Evolutionary conservation across 768 basidiomycete genomes (phyloP).

Genomic region (Lyophyllum shimeji): DNA sequence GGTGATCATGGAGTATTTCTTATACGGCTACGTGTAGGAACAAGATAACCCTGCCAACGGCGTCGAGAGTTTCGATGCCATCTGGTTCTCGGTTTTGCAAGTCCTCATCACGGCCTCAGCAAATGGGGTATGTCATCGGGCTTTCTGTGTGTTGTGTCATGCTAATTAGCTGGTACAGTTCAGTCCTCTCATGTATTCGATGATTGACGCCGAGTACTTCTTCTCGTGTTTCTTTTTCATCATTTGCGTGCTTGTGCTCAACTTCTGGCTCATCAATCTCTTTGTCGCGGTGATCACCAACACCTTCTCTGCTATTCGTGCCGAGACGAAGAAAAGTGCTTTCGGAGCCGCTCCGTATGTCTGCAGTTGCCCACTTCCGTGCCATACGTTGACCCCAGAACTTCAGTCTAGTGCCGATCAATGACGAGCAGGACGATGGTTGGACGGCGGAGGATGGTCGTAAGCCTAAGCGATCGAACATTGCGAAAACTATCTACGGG

Average conservation of each 20-base stretch:
- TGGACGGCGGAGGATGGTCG: slow-evolving; percentile 52
- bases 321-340: slow-evolving; percentile 86
- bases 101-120: slow-evolving; percentile 82
- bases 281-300: slow-evolving; percentile 96
- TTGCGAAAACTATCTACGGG: slow-evolving; percentile 53
- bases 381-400: background rate
- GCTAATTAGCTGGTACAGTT: slow-evolving; percentile 43
- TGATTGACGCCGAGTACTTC: slow-evolving; percentile 90
- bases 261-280: slow-evolving; percentile 92
- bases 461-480: slow-evolving; percentile 41
- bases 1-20: background rate
- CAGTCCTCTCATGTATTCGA: slow-evolving; percentile 80
- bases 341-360: slow-evolving; percentile 81
- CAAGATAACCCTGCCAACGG: slow-evolving; percentile 61
- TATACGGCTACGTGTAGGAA: slow-evolving; percentile 40
- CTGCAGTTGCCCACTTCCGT: background rate
- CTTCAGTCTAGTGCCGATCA: slow-evolving; percentile 31
- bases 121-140: slow-evolving; percentile 56
- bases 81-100: slow-evolving; percentile 79
- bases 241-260: slow-evolving; percentile 77
- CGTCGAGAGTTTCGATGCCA: slow-evolving; percentile 85
- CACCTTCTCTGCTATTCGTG: slow-evolving; percentile 84
- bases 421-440: slow-evolving; percentile 63
- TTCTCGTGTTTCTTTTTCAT: slow-evolving; percentile 89
- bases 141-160: background rate